Percentiles rank a stretch among this genome's conserved stretches.
Evolutionary conservation across 257 asterid genomes (phyloP).

Genomic region (Rehmannia glutinosa): DNA sequence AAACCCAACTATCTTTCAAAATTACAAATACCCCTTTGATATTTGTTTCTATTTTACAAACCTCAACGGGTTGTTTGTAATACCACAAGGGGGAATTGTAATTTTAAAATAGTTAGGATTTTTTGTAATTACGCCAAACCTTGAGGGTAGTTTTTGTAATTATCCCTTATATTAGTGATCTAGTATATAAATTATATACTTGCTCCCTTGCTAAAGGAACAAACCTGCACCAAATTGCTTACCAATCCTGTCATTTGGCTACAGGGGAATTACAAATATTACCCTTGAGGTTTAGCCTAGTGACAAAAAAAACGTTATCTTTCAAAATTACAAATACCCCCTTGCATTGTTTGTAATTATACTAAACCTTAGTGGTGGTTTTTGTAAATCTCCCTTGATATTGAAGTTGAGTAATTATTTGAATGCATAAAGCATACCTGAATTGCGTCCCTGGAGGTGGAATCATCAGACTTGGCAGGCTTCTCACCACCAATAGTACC

Average conservation of each 20-base stretch:
- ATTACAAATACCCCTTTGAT: neutral
- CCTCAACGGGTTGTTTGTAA: too few species aligned
- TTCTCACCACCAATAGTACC: slow-evolving; percentile 56
- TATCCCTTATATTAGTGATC: neutral
- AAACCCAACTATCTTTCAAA: too few species aligned
- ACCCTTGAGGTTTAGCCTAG: too few species aligned
- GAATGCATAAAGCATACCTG: slow-evolving; percentile 44
- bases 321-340: too few species aligned
- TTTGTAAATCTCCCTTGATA: too few species aligned
- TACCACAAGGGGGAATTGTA: too few species aligned
- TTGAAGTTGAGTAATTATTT: slow-evolving; percentile 1
- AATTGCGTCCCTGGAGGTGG: slow-evolving; percentile 37
- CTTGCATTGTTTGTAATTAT: too few species aligned
- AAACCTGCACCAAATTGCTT: neutral
- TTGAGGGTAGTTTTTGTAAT: neutral
- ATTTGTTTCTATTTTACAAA: too few species aligned
- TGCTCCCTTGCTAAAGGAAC: neutral
- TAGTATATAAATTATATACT: neutral
- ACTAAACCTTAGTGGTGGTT: too few species aligned
- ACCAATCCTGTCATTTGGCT: neutral
- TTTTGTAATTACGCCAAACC: neutral
- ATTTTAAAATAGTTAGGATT: too few species aligned
- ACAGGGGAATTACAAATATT: too few species aligned
- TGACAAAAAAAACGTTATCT: too few species aligned
- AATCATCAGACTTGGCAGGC: slow-evolving; percentile 44